Conservation (phyloP, 2,329 filamentous ascomycete genomes). For the Cordyceps javanica region DNA sequence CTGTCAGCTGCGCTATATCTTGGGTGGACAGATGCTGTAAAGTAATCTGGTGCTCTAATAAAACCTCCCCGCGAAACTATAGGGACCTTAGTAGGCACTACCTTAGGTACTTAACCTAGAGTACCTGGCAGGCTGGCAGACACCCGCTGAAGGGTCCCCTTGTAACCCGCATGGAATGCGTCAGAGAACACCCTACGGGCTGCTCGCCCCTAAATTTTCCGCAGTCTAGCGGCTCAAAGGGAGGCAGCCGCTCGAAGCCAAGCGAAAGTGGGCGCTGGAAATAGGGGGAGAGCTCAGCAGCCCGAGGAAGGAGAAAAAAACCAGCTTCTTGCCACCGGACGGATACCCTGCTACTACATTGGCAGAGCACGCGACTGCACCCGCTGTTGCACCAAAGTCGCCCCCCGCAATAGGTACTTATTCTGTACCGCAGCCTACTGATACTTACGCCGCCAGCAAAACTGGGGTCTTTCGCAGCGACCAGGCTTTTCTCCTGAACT, state of each 20-base stretch:
- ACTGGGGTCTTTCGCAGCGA: slow-evolving; percentile 1
- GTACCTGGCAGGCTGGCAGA: too few species aligned
- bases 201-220: neutral
- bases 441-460: neutral
- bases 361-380: slow-evolving; percentile 8
- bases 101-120: too few species aligned
- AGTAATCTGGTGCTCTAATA: too few species aligned
- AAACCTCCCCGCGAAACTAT: neutral
- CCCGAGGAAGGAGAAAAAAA: slow-evolving; percentile 8
- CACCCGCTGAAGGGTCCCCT: neutral
- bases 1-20: neutral
- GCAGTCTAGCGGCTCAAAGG: neutral
- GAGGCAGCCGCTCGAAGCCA: neutral
- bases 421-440: neutral
- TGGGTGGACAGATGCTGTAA: neutral
- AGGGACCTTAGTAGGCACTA: too few species aligned
- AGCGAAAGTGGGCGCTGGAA: slow-evolving; percentile 4
- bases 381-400: neutral
- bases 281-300: slow-evolving; percentile 7
- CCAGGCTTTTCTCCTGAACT: neutral
- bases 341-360: slow-evolving; percentile 1
- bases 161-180: neutral
- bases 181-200: neutral
- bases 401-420: neutral
- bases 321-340: slow-evolving; percentile 1